Percentiles rank a stretch among this genome's conserved stretches.
Evolutionary conservation across 768 basidiomycete genomes (phyloP).

Genomic region (Lyophyllum semitale): DNA sequence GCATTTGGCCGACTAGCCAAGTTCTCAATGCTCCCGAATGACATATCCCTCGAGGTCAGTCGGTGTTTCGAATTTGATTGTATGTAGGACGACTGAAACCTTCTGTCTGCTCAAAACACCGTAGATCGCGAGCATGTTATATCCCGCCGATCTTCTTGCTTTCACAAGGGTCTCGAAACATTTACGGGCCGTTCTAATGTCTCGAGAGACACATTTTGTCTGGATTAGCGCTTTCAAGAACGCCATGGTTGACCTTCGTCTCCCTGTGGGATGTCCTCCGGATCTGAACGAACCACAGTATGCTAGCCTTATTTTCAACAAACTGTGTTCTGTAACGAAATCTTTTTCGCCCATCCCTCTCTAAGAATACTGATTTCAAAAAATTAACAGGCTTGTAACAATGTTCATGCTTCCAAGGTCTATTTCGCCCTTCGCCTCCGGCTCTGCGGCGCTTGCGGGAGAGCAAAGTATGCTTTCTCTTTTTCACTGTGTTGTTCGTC

Average conservation of each 20-base stretch:
- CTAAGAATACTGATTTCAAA: background rate
- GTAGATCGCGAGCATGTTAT: background rate
- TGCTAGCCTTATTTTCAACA: conserved; percentile 3
- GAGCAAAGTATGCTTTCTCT: background rate
- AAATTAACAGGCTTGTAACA: background rate
- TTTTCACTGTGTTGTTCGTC: background rate
- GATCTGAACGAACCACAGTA: conserved; percentile 7
- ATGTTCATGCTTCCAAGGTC: conserved; percentile 2
- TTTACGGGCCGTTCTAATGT: conserved; percentile 8
- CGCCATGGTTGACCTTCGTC: background rate
- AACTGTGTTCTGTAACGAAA: background rate
- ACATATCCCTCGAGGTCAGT: background rate
- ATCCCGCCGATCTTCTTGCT: background rate
- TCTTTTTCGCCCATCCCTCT: background rate
- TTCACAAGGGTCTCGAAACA: conserved; percentile 1
- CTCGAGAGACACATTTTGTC: background rate
- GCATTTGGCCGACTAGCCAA: background rate
- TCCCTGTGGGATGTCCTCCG: background rate
- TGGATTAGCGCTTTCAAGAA: conserved; percentile 3
- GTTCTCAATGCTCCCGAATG: background rate
- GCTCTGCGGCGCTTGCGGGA: background rate
- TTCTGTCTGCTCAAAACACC: background rate
- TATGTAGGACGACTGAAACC: too few relatives aligned
- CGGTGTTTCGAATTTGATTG: background rate
- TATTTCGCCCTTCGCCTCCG: conserved; percentile 3